Percentiles rank a stretch among this genome's conserved stretches.
Conservation (phyloP, 176 grass and related monocot species). For the Melocanna baccifera region DNA sequence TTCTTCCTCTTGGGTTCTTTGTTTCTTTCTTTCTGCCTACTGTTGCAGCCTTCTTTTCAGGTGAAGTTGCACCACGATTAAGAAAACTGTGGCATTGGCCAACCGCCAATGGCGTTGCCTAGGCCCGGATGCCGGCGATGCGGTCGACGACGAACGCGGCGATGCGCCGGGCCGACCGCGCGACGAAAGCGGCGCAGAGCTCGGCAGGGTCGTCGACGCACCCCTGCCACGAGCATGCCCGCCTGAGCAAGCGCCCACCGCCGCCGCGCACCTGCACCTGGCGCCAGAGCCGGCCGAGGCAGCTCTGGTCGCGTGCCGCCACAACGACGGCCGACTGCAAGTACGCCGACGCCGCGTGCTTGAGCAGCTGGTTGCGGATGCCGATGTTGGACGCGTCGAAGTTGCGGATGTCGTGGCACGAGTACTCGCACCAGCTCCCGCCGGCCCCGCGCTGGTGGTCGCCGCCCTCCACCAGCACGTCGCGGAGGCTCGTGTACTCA, state of each 20-base stretch:
- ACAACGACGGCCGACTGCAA: conserved; percentile 63
- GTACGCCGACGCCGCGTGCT: conserved; percentile 83
- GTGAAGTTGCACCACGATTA: not conserved
- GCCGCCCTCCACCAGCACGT: conserved; percentile 48
- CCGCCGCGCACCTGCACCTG: not conserved
- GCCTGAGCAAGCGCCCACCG: conserved; percentile 13
- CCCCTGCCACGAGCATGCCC: conserved; percentile 29
- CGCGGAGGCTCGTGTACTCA: conserved; percentile 82
- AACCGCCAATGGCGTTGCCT: not conserved
- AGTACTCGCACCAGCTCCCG: conserved; percentile 21
- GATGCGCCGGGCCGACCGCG: conserved; percentile 17
- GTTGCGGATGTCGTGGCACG: conserved; percentile 31
- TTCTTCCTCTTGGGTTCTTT: not conserved
- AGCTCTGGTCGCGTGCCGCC: conserved; percentile 26
- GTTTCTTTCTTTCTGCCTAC: not conserved
- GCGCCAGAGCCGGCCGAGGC: conserved; percentile 50
- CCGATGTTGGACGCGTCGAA: conserved; percentile 58
- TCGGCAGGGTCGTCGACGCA: conserved; percentile 43
- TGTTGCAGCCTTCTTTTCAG: not conserved
- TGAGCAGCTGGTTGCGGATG: conserved; percentile 69
- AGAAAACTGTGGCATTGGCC: not conserved
- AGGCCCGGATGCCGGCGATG: conserved; percentile 21
- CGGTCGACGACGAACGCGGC: conserved; percentile 29
- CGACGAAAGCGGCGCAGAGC: conserved; percentile 15
- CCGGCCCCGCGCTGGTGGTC: not conserved